Evolutionary conservation across 441 rosid species (phyloP), one percentile per base, ranked within the genome.

Genomic region (Biscutella auriculata): DNA sequence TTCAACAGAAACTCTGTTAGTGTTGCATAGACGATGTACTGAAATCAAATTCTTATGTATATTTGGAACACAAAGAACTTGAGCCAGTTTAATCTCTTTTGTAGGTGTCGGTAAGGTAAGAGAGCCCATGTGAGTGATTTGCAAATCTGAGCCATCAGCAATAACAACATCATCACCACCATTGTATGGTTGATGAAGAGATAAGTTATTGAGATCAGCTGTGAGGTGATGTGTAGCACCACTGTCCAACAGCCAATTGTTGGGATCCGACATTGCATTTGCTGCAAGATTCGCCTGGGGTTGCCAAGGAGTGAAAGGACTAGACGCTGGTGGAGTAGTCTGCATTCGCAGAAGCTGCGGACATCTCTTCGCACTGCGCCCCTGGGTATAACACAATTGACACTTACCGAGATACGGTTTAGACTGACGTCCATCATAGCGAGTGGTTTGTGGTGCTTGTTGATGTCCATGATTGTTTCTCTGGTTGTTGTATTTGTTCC

Each of bases 191-290:
- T 29, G 33, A 29, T 29, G 10, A 0, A 29, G 3, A 1, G 33
- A 8, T 8, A 29, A 10, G 3, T 29, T 29, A 4, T 29, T 29
- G 3, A 29, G 10, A 10, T 29, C 13, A 1, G 6, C 5, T 0
- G 7, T 11, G 13, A 34, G 10, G 5, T 34, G 39, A 3, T 34
- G 39, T 4, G 39, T 34, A 0, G 14, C 39, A 2, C 14, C 7
- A 34, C 14, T 34, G n/a, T n/a, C n/a, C n/a, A n/a, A n/a, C n/a
- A n/a, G n/a, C n/a, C n/a, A n/a, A n/a, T n/a, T n/a, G n/a, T 0
- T 0, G 3, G 33, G 9, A 1, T 3, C 4, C 0, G 2, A 0
- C 2, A 9, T 0, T 1, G 10, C 3, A 4, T 29, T 29, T 2
- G 33, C 0, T 8, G 9, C 33, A 8, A 7, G 33, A 29, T 29